A percentile compares a stretch with the other conserved stretches of the same genome.
These are phyloP conservation scores for Xylaria castorea DNA, from an alignment of 495 filamentous ascomycete genomes.

Conservation along the genomic window DNA sequence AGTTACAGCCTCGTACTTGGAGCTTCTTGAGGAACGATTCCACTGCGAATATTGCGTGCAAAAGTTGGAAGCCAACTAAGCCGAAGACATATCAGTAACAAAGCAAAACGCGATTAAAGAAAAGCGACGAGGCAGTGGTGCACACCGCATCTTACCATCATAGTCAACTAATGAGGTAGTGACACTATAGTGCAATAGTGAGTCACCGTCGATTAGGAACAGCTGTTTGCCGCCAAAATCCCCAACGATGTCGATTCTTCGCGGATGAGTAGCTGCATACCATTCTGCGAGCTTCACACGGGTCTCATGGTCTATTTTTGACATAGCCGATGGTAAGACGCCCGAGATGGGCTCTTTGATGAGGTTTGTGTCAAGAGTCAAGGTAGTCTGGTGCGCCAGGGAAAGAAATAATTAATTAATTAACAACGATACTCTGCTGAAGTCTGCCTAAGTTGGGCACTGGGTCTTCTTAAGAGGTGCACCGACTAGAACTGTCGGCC, in stretches of 20 bases:
- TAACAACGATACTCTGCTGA: neutral
- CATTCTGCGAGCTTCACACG: conserved; percentile 23
- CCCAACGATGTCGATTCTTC: conserved; percentile 66
- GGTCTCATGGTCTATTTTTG: neutral
- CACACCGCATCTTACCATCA: conserved; percentile 43
- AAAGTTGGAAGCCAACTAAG: conserved; percentile 68
- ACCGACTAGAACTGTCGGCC: neutral
- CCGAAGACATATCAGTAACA: conserved; percentile 10
- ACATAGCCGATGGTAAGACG: conserved; percentile 1
- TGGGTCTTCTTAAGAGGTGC: neutral
- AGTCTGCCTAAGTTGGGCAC: neutral
- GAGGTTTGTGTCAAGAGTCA: neutral
- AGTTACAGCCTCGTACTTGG: conserved; percentile 66
- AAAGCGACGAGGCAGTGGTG: neutral
- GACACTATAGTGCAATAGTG: conserved; percentile 68
- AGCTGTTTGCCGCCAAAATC: conserved; percentile 77
- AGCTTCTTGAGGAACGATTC: conserved; percentile 69
- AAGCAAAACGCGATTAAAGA: neutral
- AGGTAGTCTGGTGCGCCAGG: neutral
- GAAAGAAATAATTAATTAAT: neutral
- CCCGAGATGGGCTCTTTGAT: neutral
- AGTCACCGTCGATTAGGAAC: conserved; percentile 78
- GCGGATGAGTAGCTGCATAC: conserved; percentile 32
- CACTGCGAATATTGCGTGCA: conserved; percentile 73
- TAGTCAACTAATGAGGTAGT: conserved; percentile 67